Conservation (phyloP, 2,329 filamentous ascomycete genomes). For the Trichoderma simmonsii region DNA sequence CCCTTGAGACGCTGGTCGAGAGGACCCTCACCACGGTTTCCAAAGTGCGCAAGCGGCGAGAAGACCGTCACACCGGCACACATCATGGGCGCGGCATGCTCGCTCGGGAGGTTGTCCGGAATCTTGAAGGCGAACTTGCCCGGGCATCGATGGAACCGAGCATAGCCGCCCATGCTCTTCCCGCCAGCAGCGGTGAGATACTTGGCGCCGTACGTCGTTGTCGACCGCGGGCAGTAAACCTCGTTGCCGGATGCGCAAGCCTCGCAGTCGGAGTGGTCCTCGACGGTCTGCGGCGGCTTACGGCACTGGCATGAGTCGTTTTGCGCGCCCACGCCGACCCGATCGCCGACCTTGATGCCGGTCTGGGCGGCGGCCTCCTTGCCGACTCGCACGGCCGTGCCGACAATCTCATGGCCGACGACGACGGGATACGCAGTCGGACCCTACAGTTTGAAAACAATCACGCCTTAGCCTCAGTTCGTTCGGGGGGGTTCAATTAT, state of each 20-base stretch:
- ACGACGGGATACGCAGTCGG: conserved; percentile 42
- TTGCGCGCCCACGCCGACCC: conserved; percentile 68
- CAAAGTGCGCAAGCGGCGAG: conserved; percentile 46
- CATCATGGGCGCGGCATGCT: conserved; percentile 58
- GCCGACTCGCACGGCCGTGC: conserved; percentile 54
- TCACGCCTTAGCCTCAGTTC: background rate
- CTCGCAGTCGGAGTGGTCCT: conserved; percentile 20
- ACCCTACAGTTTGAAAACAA: conserved; percentile 4
- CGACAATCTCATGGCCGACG: conserved; percentile 66
- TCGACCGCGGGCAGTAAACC: conserved; percentile 62
- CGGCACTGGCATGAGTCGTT: conserved; percentile 63
- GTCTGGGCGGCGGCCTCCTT: conserved; percentile 33
- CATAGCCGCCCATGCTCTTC: conserved; percentile 39
- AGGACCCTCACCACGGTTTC: conserved; percentile 5
- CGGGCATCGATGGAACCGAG: conserved; percentile 32
- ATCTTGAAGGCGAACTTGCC: conserved; percentile 48
- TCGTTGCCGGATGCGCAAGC: conserved; percentile 62
- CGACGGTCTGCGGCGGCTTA: conserved; percentile 32
- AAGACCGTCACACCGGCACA: conserved; percentile 68
- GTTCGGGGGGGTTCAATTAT: background rate
- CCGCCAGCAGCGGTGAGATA: conserved; percentile 1
- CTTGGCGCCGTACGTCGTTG: conserved; percentile 50
- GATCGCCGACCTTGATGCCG: conserved; percentile 57
- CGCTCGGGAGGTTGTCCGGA: conserved; percentile 39
- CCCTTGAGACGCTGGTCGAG: conserved; percentile 41